A percentile compares a stretch with the other conserved stretches of the same genome.
phyloP scores from a whole-genome alignment of 805 yeast genomes.

The Lipomyces spencermartinsiae region DNA sequence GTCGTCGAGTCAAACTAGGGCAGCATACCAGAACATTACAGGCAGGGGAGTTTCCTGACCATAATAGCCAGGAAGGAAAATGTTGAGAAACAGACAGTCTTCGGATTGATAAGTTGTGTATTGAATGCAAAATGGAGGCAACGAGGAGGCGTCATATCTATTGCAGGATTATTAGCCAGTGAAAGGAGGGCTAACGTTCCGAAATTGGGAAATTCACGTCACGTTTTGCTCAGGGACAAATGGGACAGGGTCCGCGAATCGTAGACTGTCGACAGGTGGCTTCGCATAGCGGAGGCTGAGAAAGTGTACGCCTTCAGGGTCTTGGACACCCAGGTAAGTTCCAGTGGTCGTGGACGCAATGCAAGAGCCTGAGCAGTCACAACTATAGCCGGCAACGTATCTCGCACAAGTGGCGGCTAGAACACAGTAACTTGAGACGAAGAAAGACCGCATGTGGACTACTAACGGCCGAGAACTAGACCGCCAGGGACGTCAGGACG shows the following conservation, averaged over 20 bases:
- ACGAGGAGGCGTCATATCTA: slow-evolving; percentile 30
- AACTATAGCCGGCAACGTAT: slow-evolving; percentile 7
- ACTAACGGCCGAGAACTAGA: neutral
- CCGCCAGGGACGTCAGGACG: neutral
- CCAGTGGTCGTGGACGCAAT: slow-evolving; percentile 33
- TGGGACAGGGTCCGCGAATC: slow-evolving; percentile 33
- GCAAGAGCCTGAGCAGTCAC: slow-evolving; percentile 27
- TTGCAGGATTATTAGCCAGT: neutral
- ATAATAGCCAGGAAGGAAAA: slow-evolving; percentile 27
- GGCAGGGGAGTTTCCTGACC: slow-evolving; percentile 14
- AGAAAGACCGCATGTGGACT: slow-evolving; percentile 12
- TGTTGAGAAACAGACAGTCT: slow-evolving; percentile 37
- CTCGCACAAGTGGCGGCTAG: slow-evolving; percentile 12
- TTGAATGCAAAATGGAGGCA: slow-evolving; percentile 36
- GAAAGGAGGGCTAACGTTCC: neutral
- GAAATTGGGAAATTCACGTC: slow-evolving; percentile 11
- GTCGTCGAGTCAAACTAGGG: neutral
- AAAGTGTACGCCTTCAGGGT: slow-evolving; percentile 26
- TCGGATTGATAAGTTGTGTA: slow-evolving; percentile 25
- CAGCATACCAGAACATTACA: slow-evolving; percentile 28
- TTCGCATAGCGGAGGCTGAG: slow-evolving; percentile 35
- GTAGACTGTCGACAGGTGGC: slow-evolving; percentile 29
- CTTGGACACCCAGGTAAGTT: slow-evolving; percentile 22
- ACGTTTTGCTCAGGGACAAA: slow-evolving; percentile 12
- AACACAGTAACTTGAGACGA: neutral